phyloP scores from a whole-genome alignment of 2,329 filamentous ascomycete species.

The Fusarium denticulatum region DNA sequence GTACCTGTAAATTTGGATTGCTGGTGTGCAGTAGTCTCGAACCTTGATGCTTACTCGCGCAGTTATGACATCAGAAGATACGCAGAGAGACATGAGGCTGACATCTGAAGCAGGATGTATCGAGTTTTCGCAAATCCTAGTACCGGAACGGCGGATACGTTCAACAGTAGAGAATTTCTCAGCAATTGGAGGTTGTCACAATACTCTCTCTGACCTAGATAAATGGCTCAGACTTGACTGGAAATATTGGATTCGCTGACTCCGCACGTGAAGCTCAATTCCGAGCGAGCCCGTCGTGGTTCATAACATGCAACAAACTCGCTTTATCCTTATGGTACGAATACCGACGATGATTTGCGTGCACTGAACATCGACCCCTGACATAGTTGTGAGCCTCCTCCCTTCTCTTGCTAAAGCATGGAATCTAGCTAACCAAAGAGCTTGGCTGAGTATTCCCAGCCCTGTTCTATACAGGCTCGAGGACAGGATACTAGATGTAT shows the following conservation, averaged over 20 bases:
- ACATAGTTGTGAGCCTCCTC: background rate
- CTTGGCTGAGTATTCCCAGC: rapidly evolving
- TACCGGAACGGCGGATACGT: background rate
- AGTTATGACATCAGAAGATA: background rate
- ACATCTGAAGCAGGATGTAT: background rate
- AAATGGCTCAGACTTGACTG: background rate
- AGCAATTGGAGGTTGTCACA: rapidly evolving
- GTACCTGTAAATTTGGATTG: background rate
- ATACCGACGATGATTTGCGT: background rate
- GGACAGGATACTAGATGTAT: background rate
- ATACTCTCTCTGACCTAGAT: background rate
- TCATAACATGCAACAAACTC: rapidly evolving
- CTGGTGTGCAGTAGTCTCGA: background rate
- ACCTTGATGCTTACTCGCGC: background rate
- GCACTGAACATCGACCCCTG: background rate
- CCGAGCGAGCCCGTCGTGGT: background rate
- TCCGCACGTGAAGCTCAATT: background rate
- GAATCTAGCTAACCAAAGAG: background rate
- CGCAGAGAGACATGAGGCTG: background rate
- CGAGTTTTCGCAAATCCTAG: background rate
- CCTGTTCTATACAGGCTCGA: background rate
- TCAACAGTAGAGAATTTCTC: background rate
- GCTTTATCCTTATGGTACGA: rapidly evolving
- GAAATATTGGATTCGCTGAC: background rate
- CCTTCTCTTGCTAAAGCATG: no score